Percentiles rank a stretch among this genome's conserved stretches.
Conservation (phyloP, 2,329 filamentous ascomycete genomes). For the Colletotrichum musae region DNA sequence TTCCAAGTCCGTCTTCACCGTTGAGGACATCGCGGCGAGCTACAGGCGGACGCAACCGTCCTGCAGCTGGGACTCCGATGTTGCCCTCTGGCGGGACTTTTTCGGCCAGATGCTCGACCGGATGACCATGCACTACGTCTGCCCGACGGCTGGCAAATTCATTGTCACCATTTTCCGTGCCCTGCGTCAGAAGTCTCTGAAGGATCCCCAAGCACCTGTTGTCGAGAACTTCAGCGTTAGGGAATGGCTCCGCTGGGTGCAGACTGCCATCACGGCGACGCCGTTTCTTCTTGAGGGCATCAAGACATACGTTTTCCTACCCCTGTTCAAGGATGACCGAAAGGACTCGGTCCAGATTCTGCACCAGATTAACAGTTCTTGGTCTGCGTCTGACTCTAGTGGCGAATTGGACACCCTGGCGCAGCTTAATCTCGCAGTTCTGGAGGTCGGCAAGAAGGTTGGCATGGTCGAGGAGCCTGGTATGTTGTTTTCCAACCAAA, state of each 20-base stretch:
- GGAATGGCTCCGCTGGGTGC: conserved; percentile 71
- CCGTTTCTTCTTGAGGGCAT: conserved; percentile 71
- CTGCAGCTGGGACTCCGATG: conserved; percentile 43
- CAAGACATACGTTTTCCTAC: conserved; percentile 75
- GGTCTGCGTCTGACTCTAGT: conserved; percentile 60
- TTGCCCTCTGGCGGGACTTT: conserved; percentile 64
- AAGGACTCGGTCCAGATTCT: conserved; percentile 70
- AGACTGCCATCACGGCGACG: conserved; percentile 63
- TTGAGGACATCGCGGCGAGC: conserved; percentile 60
- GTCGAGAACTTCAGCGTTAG: conserved; percentile 53
- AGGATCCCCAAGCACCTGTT: conserved; percentile 33
- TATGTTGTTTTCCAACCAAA: conserved; percentile 47
- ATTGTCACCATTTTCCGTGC: conserved; percentile 70
- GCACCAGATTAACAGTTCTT: conserved; percentile 67
- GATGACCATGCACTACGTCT: conserved; percentile 71
- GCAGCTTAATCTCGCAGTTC: conserved; percentile 74
- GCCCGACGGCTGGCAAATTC: conserved; percentile 73
- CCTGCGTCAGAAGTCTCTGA: conserved; percentile 53
- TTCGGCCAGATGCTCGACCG: conserved; percentile 65
- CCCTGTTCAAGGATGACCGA: conserved; percentile 73
- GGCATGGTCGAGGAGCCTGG: conserved; percentile 79
- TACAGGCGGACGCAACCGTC: conserved; percentile 55
- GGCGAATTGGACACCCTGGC: conserved; percentile 67
- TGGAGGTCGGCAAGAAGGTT: conserved; percentile 79
- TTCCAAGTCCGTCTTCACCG: conserved; percentile 69